Evolutionary conservation across 164 flowering plant genomes (phyloP), one percentile per base, ranked within the genome.

Genomic region (Sedum album): DNA sequence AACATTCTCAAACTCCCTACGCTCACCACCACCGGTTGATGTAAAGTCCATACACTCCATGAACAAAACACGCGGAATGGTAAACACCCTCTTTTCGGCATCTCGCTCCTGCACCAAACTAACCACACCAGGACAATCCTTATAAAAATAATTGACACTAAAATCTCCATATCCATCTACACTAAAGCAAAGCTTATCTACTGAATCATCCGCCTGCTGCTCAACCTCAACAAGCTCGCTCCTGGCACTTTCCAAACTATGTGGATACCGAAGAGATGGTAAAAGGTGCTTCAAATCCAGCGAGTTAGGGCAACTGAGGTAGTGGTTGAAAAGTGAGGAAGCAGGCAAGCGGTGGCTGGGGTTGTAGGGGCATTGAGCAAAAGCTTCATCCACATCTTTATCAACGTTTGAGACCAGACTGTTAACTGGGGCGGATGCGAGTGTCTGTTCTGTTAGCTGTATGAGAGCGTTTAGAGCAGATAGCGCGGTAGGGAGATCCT

Each of bases 51-150:
- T 84, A 68, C 96, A 91, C 69, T 87, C 88, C 7, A 67, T 62
- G 0, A 77, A 80, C 44, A 94, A 76, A 70, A 85, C 65, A 30
- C 73, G 68, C 0, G 97, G 99, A 63, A 94, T 74, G 0, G 79
- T 78, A 69, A 89, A 86, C 7, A 75, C 76, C 26, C 71, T 83
- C 31, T 64, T 74, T 8, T 53, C 21, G 23, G 20, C 44, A 48
- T 68, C 71, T 55, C 15, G 15, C 5, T 73, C 68, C 21, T 77
- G 78, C 36, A 73, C 67, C 3, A 76, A 78, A 33, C 78, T 57
- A 65, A 91, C 96, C 18, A 84, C 91, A 23, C 86, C 90, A 0
- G 96, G 94, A 64, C 97, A 94, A 36, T 83, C 86, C 1, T 61
- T 68, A 69, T 92, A 90, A 72, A 84, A 90, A 79, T 86, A 90